Base-by-base conservation (phyloP, 371 early-diverging fungal species). In the Cladochytrium tenue region DNA sequence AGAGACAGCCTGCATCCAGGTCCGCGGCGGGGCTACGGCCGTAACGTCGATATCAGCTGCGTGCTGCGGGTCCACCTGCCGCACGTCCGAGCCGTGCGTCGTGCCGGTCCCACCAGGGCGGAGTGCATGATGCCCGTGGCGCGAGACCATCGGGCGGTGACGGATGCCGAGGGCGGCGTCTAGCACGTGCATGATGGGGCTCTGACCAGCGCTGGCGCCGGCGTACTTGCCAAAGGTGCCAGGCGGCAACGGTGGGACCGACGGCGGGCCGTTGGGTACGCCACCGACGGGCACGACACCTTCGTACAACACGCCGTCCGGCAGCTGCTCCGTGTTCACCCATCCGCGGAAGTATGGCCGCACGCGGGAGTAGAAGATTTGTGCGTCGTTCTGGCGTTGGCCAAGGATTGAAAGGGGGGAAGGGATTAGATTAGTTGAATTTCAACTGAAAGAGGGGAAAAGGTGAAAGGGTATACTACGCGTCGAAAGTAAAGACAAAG, bases 141-240 rank as follows among this genome's bases (percentile, higher is more conserved):
- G n/a, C n/a, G n/a, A n/a, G n/a, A n/a, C n/a, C n/a, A n/a, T n/a
- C n/a, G 63, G 62, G 10, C n/a, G 28, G 72, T 98, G 97, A 62
- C 89, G 85, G n/a, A 98, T 86, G 34, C 93, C 95, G 33, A 98
- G 86, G 0, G 91, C 91, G 33, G 93, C 88, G 74, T 98, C 98
- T 17, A 96, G 78, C 3, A 90, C 88, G 68, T 96, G 97, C 57
- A 98, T 93, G 62, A 96, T 66, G 27, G 97, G 88, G 33, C 92
- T 92, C 75, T 98, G 97, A 1, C 95, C 98, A 2, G 98, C 97
- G 75, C 93, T 93, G 0, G 94, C 96, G 27, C 97, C 97, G 1
- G 96, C 91, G 76, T 93, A 93, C 56, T 71, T 68, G 27, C 76
- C 69, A 62, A 70, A 76, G 1, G 75, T 67, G 1, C 80, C 80